These are phyloP conservation scores for Cryptosporidium parvum DNA, from an alignment of 169 alveolate genomes.

Conservation along the genomic window DNA sequence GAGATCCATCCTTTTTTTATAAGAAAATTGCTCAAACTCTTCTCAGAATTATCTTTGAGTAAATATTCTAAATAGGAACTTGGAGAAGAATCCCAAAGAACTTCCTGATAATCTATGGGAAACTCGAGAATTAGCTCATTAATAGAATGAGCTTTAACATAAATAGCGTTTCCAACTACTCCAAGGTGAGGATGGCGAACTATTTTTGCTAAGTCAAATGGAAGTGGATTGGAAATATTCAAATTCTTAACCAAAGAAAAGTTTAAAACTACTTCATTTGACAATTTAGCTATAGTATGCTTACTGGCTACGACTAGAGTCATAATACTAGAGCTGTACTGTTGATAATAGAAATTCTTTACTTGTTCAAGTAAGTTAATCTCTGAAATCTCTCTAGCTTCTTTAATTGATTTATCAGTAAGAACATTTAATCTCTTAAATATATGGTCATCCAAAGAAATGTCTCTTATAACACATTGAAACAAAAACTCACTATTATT, in stretches of 20 bases:
- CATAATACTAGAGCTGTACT: constrained; percentile 27
- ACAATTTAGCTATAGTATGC: neutral
- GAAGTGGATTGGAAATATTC: constrained; percentile 15
- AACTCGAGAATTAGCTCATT: constrained; percentile 50
- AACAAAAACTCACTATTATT: neutral
- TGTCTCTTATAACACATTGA: neutral
- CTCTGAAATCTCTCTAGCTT: constrained; percentile 16
- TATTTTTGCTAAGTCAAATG: constrained; percentile 32
- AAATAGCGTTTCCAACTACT: constrained; percentile 25
- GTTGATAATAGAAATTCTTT: neutral
- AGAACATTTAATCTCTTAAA: constrained; percentile 7
- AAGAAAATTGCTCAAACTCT: constrained; percentile 3
- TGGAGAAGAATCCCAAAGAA: constrained; percentile 62
- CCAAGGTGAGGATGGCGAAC: constrained; percentile 53
- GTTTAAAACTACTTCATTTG: neutral
- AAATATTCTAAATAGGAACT: constrained; percentile 23
- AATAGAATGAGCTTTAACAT: neutral
- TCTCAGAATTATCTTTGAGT: constrained; percentile 28
- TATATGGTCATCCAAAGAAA: constrained; percentile 9
- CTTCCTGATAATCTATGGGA: constrained; percentile 53
- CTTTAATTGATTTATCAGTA: constrained; percentile 8
- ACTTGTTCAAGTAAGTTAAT: constrained; percentile 23
- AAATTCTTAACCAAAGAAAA: constrained; percentile 21
- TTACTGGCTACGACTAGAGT: constrained; percentile 9
- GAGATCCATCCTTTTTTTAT: constrained; percentile 18